Evolutionary conservation across 2,329 filamentous ascomycete genomes (phyloP).

Genomic region (Leptographium procerum): DNA sequence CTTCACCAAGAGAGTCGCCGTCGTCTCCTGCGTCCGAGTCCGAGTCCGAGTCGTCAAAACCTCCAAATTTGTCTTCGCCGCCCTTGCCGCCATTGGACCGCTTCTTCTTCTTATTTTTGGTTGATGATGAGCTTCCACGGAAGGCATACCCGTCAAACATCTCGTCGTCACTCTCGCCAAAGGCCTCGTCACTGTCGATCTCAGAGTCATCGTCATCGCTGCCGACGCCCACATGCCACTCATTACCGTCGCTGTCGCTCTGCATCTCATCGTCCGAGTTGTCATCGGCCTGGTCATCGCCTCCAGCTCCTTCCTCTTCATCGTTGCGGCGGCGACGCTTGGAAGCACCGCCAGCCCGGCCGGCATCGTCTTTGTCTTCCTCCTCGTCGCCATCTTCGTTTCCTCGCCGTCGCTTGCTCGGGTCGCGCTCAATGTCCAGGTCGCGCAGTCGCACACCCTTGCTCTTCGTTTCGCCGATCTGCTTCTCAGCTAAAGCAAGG

Average conservation of each 20-base stretch:
- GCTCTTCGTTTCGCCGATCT: conserved; percentile 28
- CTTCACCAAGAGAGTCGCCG: conserved; percentile 40
- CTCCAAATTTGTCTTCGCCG: conserved; percentile 39
- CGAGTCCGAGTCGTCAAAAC: conserved; percentile 33
- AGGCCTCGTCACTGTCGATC: conserved; percentile 64
- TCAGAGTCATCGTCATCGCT: conserved; percentile 51
- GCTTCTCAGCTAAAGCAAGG: conserved; percentile 44
- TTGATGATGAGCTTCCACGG: conserved; percentile 32
- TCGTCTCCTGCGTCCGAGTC: conserved; percentile 45
- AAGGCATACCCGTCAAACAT: conserved; percentile 64
- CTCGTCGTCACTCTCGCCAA: conserved; percentile 82
- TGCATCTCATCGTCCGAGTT: conserved; percentile 57
- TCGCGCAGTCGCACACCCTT: conserved; percentile 30
- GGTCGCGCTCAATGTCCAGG: conserved; percentile 37
- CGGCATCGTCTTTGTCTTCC: conserved; percentile 50
- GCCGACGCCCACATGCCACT: conserved; percentile 65
- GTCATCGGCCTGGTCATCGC: conserved; percentile 27
- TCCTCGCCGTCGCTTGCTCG: conserved; percentile 28
- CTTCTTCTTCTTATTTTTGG: conserved; percentile 20
- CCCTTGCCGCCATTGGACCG: conserved; percentile 14
- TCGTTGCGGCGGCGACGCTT: conserved; percentile 29
- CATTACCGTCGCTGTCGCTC: conserved; percentile 75
- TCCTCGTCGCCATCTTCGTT: conserved; percentile 33
- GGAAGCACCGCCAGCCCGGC: conserved; percentile 22
- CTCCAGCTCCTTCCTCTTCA: conserved; percentile 25